These are phyloP conservation scores for Aspergillus luchuensis DNA, from an alignment of 2,329 filamentous ascomycete genomes.

Conservation along the genomic window DNA sequence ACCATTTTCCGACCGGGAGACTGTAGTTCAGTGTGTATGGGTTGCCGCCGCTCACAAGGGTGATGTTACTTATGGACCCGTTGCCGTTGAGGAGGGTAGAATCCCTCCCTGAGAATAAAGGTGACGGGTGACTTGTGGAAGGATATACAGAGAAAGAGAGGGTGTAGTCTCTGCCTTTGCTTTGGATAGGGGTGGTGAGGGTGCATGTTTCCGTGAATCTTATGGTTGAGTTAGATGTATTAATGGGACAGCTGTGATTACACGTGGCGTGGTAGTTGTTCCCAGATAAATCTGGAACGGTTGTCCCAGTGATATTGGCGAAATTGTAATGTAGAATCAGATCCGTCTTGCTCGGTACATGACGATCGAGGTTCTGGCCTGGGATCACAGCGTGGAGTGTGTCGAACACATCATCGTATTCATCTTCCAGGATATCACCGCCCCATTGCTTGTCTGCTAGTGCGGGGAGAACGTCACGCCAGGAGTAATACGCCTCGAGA, in stretches of 20 bases:
- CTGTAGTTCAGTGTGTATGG: slow-evolving; percentile 46
- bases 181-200: slow-evolving; percentile 50
- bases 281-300: background rate
- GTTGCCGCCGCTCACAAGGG: slow-evolving; percentile 42
- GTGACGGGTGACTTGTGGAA: slow-evolving; percentile 37
- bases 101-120: slow-evolving; percentile 47
- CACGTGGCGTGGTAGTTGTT: background rate
- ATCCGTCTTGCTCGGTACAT: background rate
- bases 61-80: slow-evolving; percentile 39
- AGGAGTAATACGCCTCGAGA: slow-evolving; percentile 53
- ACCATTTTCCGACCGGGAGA: slow-evolving; percentile 42
- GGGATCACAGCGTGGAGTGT: slow-evolving; percentile 46
- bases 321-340: slow-evolving; percentile 4
- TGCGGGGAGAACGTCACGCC: slow-evolving; percentile 48
- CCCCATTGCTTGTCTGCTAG: slow-evolving; percentile 59
- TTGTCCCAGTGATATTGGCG: background rate
- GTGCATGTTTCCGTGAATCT: slow-evolving; percentile 43
- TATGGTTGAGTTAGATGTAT: slow-evolving; percentile 29
- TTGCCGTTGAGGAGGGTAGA: slow-evolving; percentile 44
- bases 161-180: slow-evolving; percentile 59
- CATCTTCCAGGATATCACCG: slow-evolving; percentile 46
- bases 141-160: slow-evolving; percentile 51
- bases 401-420: slow-evolving; percentile 46
- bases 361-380: slow-evolving; percentile 43
- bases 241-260: background rate